Base-by-base conservation (phyloP, 2,329 filamentous ascomycete genomes). In the Whalleya microplaca region DNA sequence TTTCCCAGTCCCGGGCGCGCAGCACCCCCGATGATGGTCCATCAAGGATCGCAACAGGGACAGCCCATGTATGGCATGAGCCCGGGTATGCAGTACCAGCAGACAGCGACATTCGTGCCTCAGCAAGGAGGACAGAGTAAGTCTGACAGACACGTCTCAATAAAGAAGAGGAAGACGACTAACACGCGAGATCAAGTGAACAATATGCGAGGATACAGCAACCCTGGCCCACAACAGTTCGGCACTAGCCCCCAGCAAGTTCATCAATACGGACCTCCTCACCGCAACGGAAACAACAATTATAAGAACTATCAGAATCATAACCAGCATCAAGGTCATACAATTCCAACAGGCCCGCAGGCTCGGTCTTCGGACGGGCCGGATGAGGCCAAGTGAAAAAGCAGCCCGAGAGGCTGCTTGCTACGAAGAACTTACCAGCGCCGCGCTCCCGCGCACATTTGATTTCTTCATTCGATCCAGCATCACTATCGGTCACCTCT, bases 1-100 rank as follows among this genome's bases (percentile, higher is more conserved):
- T 96, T 91, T 69, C 90, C 92, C n/a, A 97, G 94, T 71, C 94
- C 94, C 1, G 87, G 91, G 54, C 85, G 92, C 46, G 87, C 88
- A 23, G 72, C 79, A 19, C 91, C 95, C 12, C 88, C 91, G 1
- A 92, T 96, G 87, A 98, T 98, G 94, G 90, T 88, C 68, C 93
- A 93, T 64, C 92, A 96, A 76, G 91, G 91, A 53, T 97, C 93
- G 23, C 94, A 97, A 69, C 93, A 96, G 72, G 92, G 93, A 41
- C 92, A 96, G 71, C 86, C 78, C 67, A 85, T 80, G 76, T 93
- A 84, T 79, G 89, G 84, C 62, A 91, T 93, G 87, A 90, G 87
- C 67, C 88, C 88, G 43, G 87, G 81, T 51, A 82, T 88, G 74
- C 88, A 88, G 69, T 91, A 89, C 69, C 89, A 87, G 68, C 90